Percentiles rank a stretch among this genome's conserved stretches.
These are phyloP conservation scores for Dactylonectria estremocensis DNA, from an alignment of 2,329 filamentous ascomycete species.

Conservation along the genomic window DNA sequence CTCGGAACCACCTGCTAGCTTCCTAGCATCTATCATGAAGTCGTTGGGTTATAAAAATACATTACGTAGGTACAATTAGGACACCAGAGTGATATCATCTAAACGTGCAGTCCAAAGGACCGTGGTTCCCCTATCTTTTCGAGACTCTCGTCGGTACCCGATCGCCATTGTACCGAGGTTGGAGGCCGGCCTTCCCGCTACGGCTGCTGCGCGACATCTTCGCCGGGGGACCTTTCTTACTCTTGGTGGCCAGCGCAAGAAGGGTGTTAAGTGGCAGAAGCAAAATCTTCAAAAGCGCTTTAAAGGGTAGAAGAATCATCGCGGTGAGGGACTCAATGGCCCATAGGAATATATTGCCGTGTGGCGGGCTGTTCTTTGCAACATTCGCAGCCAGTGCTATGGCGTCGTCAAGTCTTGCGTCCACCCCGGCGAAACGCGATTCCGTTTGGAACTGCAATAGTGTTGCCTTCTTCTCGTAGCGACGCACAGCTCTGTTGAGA, in stretches of 20 bases:
- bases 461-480: slow-evolving; percentile 91
- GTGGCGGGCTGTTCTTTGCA: slow-evolving; percentile 64
- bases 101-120: slow-evolving; percentile 6
- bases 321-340: slow-evolving; percentile 55
- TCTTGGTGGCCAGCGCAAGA: slow-evolving; percentile 54
- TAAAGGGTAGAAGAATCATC: slow-evolving; percentile 60
- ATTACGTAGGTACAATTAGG: not conserved
- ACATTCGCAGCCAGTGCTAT: slow-evolving; percentile 86
- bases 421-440: slow-evolving; percentile 79
- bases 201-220: slow-evolving; percentile 44
- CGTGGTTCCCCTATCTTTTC: slow-evolving; percentile 42
- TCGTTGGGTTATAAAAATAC: slow-evolving; percentile 17
- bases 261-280: slow-evolving; percentile 61
- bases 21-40: not conserved
- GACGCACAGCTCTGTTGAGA: slow-evolving; percentile 87
- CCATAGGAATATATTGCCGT: slow-evolving; percentile 57
- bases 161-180: slow-evolving; percentile 55
- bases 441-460: slow-evolving; percentile 84
- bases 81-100: slow-evolving; percentile 16
- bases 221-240: slow-evolving; percentile 44
- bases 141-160: slow-evolving; percentile 53
- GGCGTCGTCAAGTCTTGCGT: slow-evolving; percentile 81
- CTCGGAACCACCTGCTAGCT: not conserved
- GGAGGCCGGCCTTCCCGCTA: slow-evolving; percentile 44
- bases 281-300: slow-evolving; percentile 56